Evolutionary conservation across 73 alveolate genomes (phyloP).

Genomic region (Paramecium bursaria): DNA sequence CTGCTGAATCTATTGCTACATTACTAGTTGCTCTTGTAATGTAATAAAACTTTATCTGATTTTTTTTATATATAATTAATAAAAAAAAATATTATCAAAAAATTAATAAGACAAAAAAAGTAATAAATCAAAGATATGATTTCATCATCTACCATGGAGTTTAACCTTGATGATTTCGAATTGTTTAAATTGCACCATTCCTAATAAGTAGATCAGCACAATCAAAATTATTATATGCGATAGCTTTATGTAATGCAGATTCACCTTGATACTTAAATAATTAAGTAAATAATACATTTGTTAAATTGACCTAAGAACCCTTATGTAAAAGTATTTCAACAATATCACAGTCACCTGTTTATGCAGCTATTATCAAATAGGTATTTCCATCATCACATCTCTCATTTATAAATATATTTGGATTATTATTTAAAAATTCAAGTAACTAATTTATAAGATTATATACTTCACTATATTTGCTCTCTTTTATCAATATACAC

Average conservation of each 20-base stretch:
- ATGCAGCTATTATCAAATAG: slow-evolving; percentile 43
- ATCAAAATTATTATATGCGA: slow-evolving; percentile 8
- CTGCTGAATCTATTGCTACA: slow-evolving; percentile 9
- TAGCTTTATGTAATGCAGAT: slow-evolving; percentile 54
- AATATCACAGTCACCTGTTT: slow-evolving; percentile 17
- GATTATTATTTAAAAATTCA: slow-evolving; percentile 30
- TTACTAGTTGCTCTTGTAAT: slow-evolving; percentile 19
- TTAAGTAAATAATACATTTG: not conserved
- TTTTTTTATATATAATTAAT: no score
- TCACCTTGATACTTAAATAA: slow-evolving; percentile 29
- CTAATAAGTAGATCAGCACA: slow-evolving; percentile 31
- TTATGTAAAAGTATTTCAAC: slow-evolving; percentile 38
- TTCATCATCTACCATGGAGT: no score
- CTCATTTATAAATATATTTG: slow-evolving; percentile 26
- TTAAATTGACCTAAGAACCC: slow-evolving; percentile 31
- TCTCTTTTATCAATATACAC: slow-evolving; percentile 3
- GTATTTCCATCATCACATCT: slow-evolving; percentile 30
- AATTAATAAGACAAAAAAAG: no score
- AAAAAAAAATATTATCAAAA: no score
- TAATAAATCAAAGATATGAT: no score
- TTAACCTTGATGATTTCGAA: no score
- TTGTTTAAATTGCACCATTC: slow-evolving; percentile 45
- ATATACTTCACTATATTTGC: slow-evolving; percentile 33
- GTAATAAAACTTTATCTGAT: no score
- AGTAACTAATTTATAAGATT: not conserved